Evolutionary conservation across 2,329 filamentous ascomycete species (phyloP).

Genomic region (Aspergillus vadensis): DNA sequence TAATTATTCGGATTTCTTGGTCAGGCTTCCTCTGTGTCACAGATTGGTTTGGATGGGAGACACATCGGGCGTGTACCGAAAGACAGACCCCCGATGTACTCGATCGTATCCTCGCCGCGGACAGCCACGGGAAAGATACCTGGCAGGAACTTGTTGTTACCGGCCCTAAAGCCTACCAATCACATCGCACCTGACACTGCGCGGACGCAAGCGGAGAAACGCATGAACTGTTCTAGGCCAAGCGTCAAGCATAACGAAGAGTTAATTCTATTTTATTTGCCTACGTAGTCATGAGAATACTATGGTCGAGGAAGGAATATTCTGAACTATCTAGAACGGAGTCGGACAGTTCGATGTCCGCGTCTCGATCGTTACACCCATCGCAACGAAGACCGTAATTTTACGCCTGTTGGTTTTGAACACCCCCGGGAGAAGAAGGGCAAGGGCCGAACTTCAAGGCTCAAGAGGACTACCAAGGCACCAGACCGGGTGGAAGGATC

Average conservation of each 20-base stretch:
- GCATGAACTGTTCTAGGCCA: slow-evolving; percentile 6
- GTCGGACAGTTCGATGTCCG: not conserved
- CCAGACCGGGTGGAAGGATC: not conserved
- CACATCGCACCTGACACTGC: not conserved
- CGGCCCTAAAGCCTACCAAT: slow-evolving; percentile 14
- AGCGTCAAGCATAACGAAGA: slow-evolving; percentile 3
- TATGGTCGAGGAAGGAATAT: not conserved
- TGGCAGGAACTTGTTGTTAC: slow-evolving; percentile 22
- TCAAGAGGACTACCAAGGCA: not conserved
- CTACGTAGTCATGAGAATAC: not conserved
- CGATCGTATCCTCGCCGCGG: slow-evolving; percentile 23
- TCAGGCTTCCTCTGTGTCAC: not conserved
- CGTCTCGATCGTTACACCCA: not conserved
- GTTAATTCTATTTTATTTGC: not conserved
- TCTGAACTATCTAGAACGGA: not conserved
- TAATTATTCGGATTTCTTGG: slow-evolving; percentile 3
- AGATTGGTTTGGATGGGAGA: slow-evolving; percentile 16
- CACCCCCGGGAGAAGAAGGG: not conserved
- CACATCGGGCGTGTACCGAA: slow-evolving; percentile 26
- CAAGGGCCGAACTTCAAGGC: not conserved
- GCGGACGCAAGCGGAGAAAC: slow-evolving; percentile 13
- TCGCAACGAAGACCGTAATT: not conserved
- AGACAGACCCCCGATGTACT: slow-evolving; percentile 18
- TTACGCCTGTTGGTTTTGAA: not conserved
- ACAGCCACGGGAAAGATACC: slow-evolving; percentile 24